Base-by-base conservation (phyloP, 495 filamentous ascomycete species). In the Hyaloscypha finlandica region DNA sequence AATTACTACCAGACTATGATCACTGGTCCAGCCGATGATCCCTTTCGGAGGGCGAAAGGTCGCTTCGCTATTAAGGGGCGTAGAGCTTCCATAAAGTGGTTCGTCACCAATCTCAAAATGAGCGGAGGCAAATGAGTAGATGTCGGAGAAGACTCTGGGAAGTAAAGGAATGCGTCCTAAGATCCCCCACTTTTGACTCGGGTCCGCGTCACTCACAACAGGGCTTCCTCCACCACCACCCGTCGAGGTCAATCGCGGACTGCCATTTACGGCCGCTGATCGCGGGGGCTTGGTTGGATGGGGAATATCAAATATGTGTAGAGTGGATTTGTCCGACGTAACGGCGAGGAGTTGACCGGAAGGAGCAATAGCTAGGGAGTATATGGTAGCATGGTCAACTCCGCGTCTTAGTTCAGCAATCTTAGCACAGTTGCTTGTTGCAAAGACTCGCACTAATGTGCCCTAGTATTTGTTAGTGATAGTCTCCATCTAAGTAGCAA, bases 301-400 rank as follows among this genome's bases (percentile, higher is more conserved):
- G 20, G 79, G 83, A 31, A 84, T 79, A 71, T 97, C 92, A 74
- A 97, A 99, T 51, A 99, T 86, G 77, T 99, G 95, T 20, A 99
- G 78, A 3, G 93, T 99, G 6, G 89, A 92, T 76, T 97, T 99
- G 80, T 99, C 95, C 30, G 93, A 97, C n/a, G 96, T 97, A 60
- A 93, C 93, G 22, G 95, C 95, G 16, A 98, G 83, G 69, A 91
- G 80, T 45, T 82, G 84, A 56, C 88, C 90, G 9, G 87, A 87
- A 0, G 94, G 95, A 35, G 89, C 95, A 73, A 98, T 92, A 30
- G 91, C 88, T 16, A 99, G 80, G 6, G 90, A 93, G 80, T 91
- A 97, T 71, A 98, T 90, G 25, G 86, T 85, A 25, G 95, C 94
- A 57, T 88, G 90, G 71, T 99, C 95, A 32, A 94, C 88, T 29